Evolutionary conservation across 257 asterid genomes (phyloP).

Genomic region (Striga asiatica): DNA sequence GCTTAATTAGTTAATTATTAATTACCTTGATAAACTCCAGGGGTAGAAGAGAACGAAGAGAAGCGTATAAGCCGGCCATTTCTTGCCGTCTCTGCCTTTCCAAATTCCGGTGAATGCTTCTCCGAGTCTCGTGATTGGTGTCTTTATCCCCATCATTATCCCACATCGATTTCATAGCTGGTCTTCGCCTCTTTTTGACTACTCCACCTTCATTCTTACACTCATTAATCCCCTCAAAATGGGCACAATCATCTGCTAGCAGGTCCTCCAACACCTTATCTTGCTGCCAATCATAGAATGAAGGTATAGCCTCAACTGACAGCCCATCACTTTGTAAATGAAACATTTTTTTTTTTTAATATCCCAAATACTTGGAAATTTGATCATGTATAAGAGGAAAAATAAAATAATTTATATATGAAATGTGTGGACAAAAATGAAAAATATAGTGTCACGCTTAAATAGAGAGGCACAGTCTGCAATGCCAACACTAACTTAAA

Average conservation of each 20-base stretch:
- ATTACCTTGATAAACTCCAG: conserved; percentile 41
- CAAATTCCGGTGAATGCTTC: conserved; percentile 26
- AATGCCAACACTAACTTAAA: conserved; percentile 16
- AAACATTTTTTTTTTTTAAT: neutral
- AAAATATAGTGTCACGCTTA: too few species aligned
- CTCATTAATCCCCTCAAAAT: neutral
- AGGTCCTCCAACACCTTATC: conserved; percentile 17
- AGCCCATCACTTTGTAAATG: conserved; percentile 6
- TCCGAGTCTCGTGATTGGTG: conserved; percentile 18
- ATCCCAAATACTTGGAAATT: too few species aligned
- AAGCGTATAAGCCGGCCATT: conserved; percentile 37
- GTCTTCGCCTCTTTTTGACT: neutral
- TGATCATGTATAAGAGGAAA: too few species aligned
- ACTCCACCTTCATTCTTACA: neutral
- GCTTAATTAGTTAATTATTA: too few species aligned
- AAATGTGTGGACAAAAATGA: too few species aligned
- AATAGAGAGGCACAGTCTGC: conserved; percentile 1
- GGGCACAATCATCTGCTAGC: conserved; percentile 2
- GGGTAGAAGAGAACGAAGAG: conserved; percentile 49
- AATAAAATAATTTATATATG: too few species aligned
- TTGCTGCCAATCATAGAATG: neutral
- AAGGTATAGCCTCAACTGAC: neutral
- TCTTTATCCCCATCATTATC: neutral
- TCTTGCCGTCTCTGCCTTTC: conserved; percentile 57
- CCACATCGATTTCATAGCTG: neutral